Evolutionary conservation across 768 basidiomycete species (phyloP), one percentile per base, ranked within the genome.

Genomic region (Agrocybe chaxingu): DNA sequence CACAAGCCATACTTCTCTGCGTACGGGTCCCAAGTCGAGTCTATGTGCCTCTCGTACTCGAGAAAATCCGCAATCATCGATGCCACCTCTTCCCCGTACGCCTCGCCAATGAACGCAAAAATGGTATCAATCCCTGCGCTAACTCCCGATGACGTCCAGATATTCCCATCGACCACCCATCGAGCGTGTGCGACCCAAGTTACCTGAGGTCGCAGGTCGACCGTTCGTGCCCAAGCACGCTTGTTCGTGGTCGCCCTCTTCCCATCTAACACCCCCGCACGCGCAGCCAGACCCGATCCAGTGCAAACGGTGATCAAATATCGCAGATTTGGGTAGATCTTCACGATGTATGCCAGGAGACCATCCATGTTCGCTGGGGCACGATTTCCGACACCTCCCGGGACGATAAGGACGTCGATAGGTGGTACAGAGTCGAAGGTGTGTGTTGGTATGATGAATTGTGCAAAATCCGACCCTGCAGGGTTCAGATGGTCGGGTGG

Each of bases 81-180:
- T n/a, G 70, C 67, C 39, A 65, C 54, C 19, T 68, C 62, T 40
- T 60, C 53, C 19, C 73, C 75, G 61, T 72, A 71, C 34, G 72
- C 58, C 45, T 68, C 53, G 19, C 52, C 65, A 35, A 73, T 66
- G 57, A 69, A 71, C 8, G 68, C 70, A 46, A 74, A 66, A 9
- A 59, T 66, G 11, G 63, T 59, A 56, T 75, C 73, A 16, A 70
- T 63, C n/a, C 76, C 76, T 30, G 77, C 75, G 47, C 66, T 71
- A 29, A 78, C 69, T 0, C 78, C 78, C 0, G 75, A 75, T 5
- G 73, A 71, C 3, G 74, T 73, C 75, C 76, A 78, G 16, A 77
- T 62, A 51, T 78, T 77, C 7, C 71, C 76, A 56, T 75, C 72
- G 1, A 68, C 69, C 0, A 78, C 74, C 77, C 76, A 79, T 10